Evolutionary conservation across 345 rosid genomes (phyloP).

Genomic region (Citrus sp.): DNA sequence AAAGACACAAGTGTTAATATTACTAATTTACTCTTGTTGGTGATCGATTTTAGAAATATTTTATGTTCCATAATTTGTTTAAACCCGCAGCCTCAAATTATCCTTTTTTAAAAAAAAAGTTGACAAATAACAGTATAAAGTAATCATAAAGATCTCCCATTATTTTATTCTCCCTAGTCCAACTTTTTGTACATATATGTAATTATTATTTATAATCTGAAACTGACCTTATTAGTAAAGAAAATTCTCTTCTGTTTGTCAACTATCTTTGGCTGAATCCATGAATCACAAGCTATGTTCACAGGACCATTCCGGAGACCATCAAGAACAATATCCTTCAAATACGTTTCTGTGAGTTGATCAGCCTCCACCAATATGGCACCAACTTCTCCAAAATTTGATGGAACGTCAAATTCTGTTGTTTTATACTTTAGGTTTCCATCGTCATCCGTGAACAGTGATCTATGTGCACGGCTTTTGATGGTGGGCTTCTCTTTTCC

Average conservation of each 20-base stretch:
- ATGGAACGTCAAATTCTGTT: constrained; percentile 43
- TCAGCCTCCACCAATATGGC: constrained; percentile 62
- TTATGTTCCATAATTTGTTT: too few species aligned
- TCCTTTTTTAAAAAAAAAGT: too few species aligned
- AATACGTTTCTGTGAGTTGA: constrained; percentile 59
- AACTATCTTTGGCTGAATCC: constrained; percentile 55
- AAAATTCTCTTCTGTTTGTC: constrained; percentile 51
- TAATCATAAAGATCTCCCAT: too few species aligned
- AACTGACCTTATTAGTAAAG: constrained; percentile 53
- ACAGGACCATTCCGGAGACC: constrained; percentile 37
- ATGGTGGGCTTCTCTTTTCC: constrained; percentile 44
- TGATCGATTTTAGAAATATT: too few species aligned
- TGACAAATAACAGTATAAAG: too few species aligned
- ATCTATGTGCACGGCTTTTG: constrained; percentile 40
- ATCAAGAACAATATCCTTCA: constrained; percentile 43
- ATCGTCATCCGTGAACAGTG: constrained; percentile 10
- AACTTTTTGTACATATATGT: too few species aligned
- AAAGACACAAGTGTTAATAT: too few species aligned
- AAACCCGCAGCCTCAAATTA: too few species aligned
- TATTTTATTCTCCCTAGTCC: too few species aligned
- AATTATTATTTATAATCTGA: too few species aligned
- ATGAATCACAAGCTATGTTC: constrained; percentile 46
- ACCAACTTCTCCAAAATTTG: constrained; percentile 59
- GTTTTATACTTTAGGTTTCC: constrained; percentile 50
- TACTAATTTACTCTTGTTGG: too few species aligned